phyloP scores from a whole-genome alignment of 2,329 filamentous ascomycete species.

The Fusarium armeniacum region DNA sequence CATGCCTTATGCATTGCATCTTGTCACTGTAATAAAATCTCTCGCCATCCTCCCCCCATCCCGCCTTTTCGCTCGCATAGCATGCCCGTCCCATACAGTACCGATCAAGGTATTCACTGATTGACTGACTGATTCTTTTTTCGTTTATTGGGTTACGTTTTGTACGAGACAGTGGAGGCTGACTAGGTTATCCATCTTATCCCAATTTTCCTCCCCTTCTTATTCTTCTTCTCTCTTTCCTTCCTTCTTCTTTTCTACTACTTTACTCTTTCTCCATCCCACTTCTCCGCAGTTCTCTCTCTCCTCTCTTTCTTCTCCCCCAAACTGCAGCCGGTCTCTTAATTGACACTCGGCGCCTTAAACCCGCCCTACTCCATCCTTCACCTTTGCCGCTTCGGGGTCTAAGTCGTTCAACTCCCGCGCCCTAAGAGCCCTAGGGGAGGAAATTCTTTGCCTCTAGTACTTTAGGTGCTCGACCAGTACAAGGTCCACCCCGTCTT shows the following conservation, averaged over 20 bases:
- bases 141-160: conserved; percentile 30
- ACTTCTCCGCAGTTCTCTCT: conserved; percentile 10
- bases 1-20: conserved; percentile 28
- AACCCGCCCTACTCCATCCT: conserved; percentile 18
- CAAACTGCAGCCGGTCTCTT: conserved; percentile 23
- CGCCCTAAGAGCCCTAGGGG: conserved; percentile 26
- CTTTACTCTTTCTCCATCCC: conserved; percentile 6
- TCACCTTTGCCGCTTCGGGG: conserved; percentile 28
- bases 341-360: conserved; percentile 23
- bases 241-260: background rate
- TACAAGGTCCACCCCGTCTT: conserved; percentile 28
- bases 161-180: conserved; percentile 4
- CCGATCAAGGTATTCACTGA: conserved; percentile 1
- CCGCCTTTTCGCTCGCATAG: conserved; percentile 41
- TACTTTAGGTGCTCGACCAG: conserved; percentile 6
- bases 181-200: conserved; percentile 14
- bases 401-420: conserved; percentile 35
- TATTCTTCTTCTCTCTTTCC: conserved; percentile 17
- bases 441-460: conserved; percentile 32
- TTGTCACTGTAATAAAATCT: conserved; percentile 39
- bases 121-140: conserved; percentile 32
- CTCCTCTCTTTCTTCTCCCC: background rate
- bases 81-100: conserved; percentile 7
- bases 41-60: conserved; percentile 40
- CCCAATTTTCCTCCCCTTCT: background rate